phyloP scores from a whole-genome alignment of 768 basidiomycete genomes.

The Rhodocollybia butyracea region DNA sequence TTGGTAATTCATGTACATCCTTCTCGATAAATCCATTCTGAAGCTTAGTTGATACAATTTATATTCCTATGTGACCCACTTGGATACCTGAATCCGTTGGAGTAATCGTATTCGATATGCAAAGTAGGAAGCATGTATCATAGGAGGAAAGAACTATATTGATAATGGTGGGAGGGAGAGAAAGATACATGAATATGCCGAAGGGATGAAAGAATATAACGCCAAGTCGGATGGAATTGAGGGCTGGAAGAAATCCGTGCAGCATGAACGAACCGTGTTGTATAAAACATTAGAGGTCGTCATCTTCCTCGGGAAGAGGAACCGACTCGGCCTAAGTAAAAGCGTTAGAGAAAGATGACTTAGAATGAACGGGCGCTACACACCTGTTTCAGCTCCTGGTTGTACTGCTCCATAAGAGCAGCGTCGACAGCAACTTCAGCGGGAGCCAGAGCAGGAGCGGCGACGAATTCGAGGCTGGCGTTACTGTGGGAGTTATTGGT shows the following conservation, averaged over 20 bases:
- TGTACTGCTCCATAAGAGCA: constrained; percentile 75
- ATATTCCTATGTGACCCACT: not conserved
- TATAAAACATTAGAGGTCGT: constrained; percentile 57
- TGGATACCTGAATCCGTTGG: not conserved
- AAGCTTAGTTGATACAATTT: not conserved
- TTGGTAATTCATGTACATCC: not conserved
- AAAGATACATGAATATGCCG: not conserved
- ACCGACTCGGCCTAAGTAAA: constrained; percentile 71
- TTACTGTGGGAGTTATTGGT: constrained; percentile 49
- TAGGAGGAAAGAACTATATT: not conserved
- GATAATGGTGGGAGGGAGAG: not conserved
- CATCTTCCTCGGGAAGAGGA: constrained; percentile 97
- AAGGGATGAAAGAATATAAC: not conserved
- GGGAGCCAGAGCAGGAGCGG: constrained; percentile 92
- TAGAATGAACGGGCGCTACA: constrained; percentile 15
- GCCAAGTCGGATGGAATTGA: not conserved
- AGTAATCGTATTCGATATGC: not conserved
- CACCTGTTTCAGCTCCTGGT: constrained; percentile 69
- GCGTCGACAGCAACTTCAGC: constrained; percentile 88
- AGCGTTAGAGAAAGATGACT: constrained; percentile 10
- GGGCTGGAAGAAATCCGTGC: not conserved
- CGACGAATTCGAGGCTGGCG: constrained; percentile 87
- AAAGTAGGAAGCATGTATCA: not conserved
- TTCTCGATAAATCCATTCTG: not conserved
- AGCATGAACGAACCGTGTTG: not conserved